Percentiles rank a stretch among this genome's conserved stretches.
Evolutionary conservation across 352 stramenopile genomes (phyloP).

Genomic region (Detonula confervacea): DNA sequence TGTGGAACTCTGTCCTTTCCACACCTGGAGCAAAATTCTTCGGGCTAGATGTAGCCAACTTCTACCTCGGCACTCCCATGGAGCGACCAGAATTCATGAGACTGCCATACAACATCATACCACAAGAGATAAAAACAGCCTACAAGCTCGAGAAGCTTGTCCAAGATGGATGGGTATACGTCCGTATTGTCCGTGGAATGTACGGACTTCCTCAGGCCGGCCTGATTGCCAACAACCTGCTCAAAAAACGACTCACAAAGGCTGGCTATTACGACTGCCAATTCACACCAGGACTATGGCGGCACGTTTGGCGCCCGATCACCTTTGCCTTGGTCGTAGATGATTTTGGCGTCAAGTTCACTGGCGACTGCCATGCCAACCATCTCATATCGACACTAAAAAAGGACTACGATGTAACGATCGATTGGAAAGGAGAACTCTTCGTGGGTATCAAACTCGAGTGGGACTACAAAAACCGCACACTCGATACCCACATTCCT

Average conservation of each 20-base stretch:
- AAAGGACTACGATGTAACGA: slow-evolving; percentile 27
- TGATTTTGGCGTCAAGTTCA: slow-evolving; percentile 17
- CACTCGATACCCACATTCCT: slow-evolving; percentile 18
- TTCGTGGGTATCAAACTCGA: slow-evolving; percentile 35
- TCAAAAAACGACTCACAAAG: slow-evolving; percentile 11
- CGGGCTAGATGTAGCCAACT: slow-evolving; percentile 38
- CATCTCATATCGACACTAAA: slow-evolving; percentile 29
- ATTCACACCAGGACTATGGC: slow-evolving; percentile 44
- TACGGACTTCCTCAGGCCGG: slow-evolving; percentile 42
- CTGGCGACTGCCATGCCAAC: not conserved
- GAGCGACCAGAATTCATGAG: slow-evolving; percentile 40
- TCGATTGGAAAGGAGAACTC: slow-evolving; percentile 20
- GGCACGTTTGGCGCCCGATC: slow-evolving; percentile 14
- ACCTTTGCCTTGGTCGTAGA: slow-evolving; percentile 49
- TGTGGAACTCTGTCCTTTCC: slow-evolving; percentile 29
- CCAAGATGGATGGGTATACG: slow-evolving; percentile 16
- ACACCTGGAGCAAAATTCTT: slow-evolving; percentile 30
- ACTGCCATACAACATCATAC: slow-evolving; percentile 16
- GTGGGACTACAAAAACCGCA: slow-evolving; percentile 36
- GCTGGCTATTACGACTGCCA: slow-evolving; percentile 26
- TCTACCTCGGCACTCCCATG: slow-evolving; percentile 44
- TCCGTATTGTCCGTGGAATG: slow-evolving; percentile 37
- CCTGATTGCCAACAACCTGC: slow-evolving; percentile 20
- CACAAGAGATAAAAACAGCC: slow-evolving; percentile 25
- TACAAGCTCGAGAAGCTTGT: slow-evolving; percentile 28